A percentile compares a stretch with the other conserved stretches of the same genome.
phyloP scores from a whole-genome alignment of 306 rosid species.

The Casuarina equisetifolia region DNA sequence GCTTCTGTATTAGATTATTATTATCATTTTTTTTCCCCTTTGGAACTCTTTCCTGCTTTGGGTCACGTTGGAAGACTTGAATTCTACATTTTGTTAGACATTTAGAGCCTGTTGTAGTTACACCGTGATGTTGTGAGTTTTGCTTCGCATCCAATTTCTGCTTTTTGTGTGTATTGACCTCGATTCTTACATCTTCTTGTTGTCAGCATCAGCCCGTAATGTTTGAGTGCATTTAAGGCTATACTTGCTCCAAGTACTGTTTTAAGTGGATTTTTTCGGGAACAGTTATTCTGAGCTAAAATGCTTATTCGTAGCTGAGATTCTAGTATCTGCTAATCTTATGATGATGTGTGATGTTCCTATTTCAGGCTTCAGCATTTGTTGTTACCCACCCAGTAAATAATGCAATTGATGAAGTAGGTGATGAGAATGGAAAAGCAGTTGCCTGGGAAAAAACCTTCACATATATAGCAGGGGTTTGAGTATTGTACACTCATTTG shows the following conservation, averaged over 20 bases:
- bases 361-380: constrained; percentile 90
- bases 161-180: constrained; percentile 24
- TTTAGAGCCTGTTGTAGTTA: not conserved
- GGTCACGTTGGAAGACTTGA: not conserved
- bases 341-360: constrained; percentile 17
- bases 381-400: constrained; percentile 84
- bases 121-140: not conserved
- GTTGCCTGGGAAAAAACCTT: constrained; percentile 89
- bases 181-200: constrained; percentile 26
- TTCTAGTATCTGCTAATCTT: constrained; percentile 30
- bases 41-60: not conserved
- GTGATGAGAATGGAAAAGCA: constrained; percentile 82
- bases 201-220: constrained; percentile 79
- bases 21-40: too few species aligned
- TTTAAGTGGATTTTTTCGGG: constrained; percentile 84
- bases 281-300: constrained; percentile 86
- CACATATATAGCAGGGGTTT: constrained; percentile 78
- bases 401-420: constrained; percentile 68
- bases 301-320: constrained; percentile 19
- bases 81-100: not conserved
- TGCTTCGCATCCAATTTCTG: not conserved
- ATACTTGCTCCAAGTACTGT: constrained; percentile 94
- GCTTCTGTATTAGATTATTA: too few species aligned
- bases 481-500: constrained; percentile 27
- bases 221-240: constrained; percentile 94